Evolutionary conservation across 768 basidiomycete species (phyloP).

Genomic region (Tricholoma matsutake): DNA sequence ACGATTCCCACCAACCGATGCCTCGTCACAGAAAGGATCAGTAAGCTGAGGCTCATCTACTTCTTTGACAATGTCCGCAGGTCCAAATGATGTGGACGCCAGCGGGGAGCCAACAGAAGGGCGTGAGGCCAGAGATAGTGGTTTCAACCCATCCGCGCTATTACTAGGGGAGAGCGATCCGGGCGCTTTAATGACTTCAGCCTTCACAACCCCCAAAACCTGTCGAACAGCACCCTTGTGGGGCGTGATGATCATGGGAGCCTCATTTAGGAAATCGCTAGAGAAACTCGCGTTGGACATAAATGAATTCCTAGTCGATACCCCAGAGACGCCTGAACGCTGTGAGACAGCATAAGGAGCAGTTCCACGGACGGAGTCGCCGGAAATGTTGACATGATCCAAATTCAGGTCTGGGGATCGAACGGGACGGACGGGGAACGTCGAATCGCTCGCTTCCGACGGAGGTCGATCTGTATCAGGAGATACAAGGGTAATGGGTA

Average conservation of each 20-base stretch:
- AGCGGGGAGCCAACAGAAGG: constrained; percentile 62
- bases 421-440: constrained; percentile 50
- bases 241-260: constrained; percentile 78
- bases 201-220: constrained; percentile 73
- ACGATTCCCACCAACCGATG: constrained; percentile 36
- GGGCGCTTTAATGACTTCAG: constrained; percentile 70
- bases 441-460: constrained; percentile 35
- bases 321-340: constrained; percentile 50
- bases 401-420: constrained; percentile 61
- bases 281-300: constrained; percentile 73
- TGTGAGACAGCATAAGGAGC: constrained; percentile 44
- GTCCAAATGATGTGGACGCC: constrained; percentile 69
- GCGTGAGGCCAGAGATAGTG: constrained; percentile 34
- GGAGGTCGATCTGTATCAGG: constrained; percentile 44
- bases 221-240: constrained; percentile 62
- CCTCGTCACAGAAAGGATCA: constrained; percentile 67
- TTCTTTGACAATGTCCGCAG: constrained; percentile 59
- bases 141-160: constrained; percentile 39
- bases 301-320: constrained; percentile 61
- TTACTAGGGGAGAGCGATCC: constrained; percentile 37
- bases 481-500: constrained; percentile 78
- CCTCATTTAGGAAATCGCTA: constrained; percentile 78
- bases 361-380: constrained; percentile 42
- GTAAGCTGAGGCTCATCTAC: constrained; percentile 49
- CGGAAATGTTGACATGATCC: constrained; percentile 60